Conservation (phyloP, 768 basidiomycete species). For the Wakefieldia striispora region DNA sequence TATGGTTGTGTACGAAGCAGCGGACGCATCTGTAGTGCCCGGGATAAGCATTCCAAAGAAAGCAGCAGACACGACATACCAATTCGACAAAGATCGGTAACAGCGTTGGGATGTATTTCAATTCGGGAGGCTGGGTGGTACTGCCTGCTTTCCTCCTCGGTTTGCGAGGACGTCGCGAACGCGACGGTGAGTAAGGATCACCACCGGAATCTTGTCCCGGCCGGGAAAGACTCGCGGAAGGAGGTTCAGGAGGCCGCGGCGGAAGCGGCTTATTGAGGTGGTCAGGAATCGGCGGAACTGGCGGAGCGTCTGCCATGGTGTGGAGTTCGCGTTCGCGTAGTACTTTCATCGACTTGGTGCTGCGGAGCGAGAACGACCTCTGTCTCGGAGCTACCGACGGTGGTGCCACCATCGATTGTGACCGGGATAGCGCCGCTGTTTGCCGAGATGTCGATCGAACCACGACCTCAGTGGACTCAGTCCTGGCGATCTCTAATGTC, state of each 20-base stretch:
- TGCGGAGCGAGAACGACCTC: conserved; percentile 47
- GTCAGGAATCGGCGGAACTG: conserved; percentile 38
- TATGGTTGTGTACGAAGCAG: conserved; percentile 23
- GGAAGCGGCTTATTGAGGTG: conserved; percentile 45
- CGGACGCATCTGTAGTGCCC: conserved; percentile 35
- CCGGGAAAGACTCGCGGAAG: conserved; percentile 12
- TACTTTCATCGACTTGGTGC: conserved; percentile 45
- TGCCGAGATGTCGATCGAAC: not conserved
- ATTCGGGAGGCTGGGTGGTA: conserved; percentile 67
- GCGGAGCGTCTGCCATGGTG: conserved; percentile 39
- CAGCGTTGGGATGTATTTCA: conserved; percentile 75
- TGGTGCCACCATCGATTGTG: conserved; percentile 6
- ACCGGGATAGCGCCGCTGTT: not conserved
- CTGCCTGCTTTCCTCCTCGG: conserved; percentile 43
- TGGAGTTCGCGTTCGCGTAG: conserved; percentile 7
- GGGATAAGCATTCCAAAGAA: conserved; percentile 3
- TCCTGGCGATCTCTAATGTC: not conserved
- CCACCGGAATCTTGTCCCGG: not conserved
- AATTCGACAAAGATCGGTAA: conserved; percentile 91
- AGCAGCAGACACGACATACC: conserved; percentile 44
- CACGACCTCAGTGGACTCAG: not conserved
- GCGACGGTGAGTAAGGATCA: conserved; percentile 3
- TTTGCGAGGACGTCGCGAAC: conserved; percentile 23
- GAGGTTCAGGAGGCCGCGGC: conserved; percentile 23
- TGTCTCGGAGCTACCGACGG: conserved; percentile 5